Evolutionary conservation across 495 filamentous ascomycete genomes (phyloP).

Genomic region (Penicillium atrosanguineum): DNA sequence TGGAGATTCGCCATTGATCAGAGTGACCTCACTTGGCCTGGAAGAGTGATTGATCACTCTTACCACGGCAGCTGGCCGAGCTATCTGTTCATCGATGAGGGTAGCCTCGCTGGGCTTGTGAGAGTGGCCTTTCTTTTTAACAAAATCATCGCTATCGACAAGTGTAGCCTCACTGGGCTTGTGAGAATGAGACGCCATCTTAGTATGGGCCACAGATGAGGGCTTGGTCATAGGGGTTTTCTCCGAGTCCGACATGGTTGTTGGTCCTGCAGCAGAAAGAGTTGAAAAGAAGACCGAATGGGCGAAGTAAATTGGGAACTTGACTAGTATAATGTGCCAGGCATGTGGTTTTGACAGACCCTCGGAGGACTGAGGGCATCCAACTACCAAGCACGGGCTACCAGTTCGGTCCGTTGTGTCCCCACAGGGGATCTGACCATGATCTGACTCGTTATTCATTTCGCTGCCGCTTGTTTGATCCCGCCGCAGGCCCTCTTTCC

Average conservation of each 20-base stretch:
- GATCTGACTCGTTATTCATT: background rate
- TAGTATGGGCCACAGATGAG: constrained; percentile 18
- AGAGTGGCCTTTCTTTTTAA: background rate
- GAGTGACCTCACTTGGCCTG: constrained; percentile 21
- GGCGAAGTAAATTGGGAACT: constrained; percentile 16
- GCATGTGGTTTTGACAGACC: background rate
- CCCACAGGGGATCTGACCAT: background rate
- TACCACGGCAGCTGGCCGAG: background rate
- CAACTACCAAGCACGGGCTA: background rate
- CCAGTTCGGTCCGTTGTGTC: background rate
- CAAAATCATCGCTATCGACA: background rate
- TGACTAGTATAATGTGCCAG: constrained; percentile 8
- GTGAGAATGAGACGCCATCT: constrained; percentile 9
- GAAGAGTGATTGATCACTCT: constrained; percentile 12
- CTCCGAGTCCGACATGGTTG: constrained; percentile 29
- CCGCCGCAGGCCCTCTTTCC: background rate
- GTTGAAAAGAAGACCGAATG: constrained; percentile 23
- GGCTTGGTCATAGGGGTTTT: constrained; percentile 21
- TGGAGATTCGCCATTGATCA: constrained; percentile 16
- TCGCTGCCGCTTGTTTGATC: background rate
- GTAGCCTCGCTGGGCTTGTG: background rate
- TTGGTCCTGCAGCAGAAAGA: background rate
- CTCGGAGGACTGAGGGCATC: background rate
- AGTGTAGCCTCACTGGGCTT: background rate
- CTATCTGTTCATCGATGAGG: background rate